Base-by-base conservation (phyloP, 2,329 filamentous ascomycete species). In the Pseudopithomyces maydicus region DNA sequence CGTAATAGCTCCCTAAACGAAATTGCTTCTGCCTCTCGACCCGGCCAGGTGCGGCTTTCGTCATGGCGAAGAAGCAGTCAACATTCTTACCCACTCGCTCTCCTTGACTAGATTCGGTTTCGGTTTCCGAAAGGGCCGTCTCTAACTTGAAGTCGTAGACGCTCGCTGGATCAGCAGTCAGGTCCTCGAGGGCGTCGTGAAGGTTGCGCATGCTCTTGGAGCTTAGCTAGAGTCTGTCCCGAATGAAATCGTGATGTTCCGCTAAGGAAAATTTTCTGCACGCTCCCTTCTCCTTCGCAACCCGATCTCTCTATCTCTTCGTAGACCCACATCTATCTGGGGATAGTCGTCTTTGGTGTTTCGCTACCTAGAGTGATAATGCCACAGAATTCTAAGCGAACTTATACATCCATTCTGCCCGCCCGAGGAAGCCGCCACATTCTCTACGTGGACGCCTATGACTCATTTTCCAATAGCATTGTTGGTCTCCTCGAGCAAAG, bases 401-500 rank as follows among this genome's bases (percentile, higher is more conserved):
- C 38, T 33, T 15, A 32, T 43, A 11, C 26, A 10, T 14, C 38
- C n/a, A 17, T 33, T 43, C 3, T 38, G 22, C 22, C 26, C 6
- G n/a, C 38, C 17, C 20, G 42, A 43, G n/a, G 17, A 42, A 38
- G 10, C 22, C 26, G 48, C 35, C 38, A 51, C 32, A 88, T 97
- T 59, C 85, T 97, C 59, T 95, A 96, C 77, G 82, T 97, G 62
- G 93, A 97, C 74, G 92, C 92, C 59, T 96, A 95, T 77, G 93
- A 97, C 79, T 96, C 91, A 47, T 97, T 97, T 78, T 90, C 91
- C 57, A 91, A 94, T 77, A 97, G 96, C 78, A 93, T 97, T 70
- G 87, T 93, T 50, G 87, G 90, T 5, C 84, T 97, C 26, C 82
- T 97, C 39, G 84, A 88, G 64, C 86, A 87, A 1, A 81, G 85